These are phyloP conservation scores for Onygenales sp. DNA, from an alignment of 2,329 filamentous ascomycete genomes.

Conservation along the genomic window DNA sequence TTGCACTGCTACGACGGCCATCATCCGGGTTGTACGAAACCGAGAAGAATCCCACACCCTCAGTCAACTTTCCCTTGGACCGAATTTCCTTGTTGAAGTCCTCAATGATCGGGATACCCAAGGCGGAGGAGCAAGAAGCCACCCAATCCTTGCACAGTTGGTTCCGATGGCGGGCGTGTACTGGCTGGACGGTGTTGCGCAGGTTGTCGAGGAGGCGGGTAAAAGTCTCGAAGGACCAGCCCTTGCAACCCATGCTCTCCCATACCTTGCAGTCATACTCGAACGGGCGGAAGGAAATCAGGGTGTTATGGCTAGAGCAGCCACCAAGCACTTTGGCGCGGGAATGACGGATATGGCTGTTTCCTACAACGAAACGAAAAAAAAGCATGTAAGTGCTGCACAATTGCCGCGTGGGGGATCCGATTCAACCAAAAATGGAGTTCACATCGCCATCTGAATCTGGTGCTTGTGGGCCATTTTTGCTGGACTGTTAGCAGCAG, in stretches of 20 bases:
- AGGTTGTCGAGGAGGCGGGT: constrained; percentile 73
- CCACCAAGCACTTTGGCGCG: constrained; percentile 86
- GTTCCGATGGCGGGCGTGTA: constrained; percentile 76
- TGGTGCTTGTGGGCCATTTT: neutral
- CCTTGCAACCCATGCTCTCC: constrained; percentile 70
- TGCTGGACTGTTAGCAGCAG: constrained; percentile 1
- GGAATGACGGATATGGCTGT: constrained; percentile 85
- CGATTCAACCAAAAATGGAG: neutral
- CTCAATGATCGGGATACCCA: constrained; percentile 69
- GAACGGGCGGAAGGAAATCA: constrained; percentile 87
- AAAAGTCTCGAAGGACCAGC: constrained; percentile 80
- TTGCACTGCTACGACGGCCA: constrained; percentile 73
- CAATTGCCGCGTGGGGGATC: neutral
- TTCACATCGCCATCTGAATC: neutral
- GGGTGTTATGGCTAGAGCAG: constrained; percentile 87
- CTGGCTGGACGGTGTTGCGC: constrained; percentile 82
- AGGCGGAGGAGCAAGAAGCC: constrained; percentile 63
- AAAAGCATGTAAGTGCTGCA: neutral
- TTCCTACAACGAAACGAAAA: constrained; percentile 44
- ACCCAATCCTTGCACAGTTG: constrained; percentile 90
- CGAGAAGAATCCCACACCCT: constrained; percentile 82
- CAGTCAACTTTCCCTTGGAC: constrained; percentile 59
- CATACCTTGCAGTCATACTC: constrained; percentile 80
- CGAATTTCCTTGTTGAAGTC: constrained; percentile 85
- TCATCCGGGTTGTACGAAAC: constrained; percentile 87